These are phyloP conservation scores for Vigna mungo DNA, from an alignment of 306 rosid species.

Conservation along the genomic window DNA sequence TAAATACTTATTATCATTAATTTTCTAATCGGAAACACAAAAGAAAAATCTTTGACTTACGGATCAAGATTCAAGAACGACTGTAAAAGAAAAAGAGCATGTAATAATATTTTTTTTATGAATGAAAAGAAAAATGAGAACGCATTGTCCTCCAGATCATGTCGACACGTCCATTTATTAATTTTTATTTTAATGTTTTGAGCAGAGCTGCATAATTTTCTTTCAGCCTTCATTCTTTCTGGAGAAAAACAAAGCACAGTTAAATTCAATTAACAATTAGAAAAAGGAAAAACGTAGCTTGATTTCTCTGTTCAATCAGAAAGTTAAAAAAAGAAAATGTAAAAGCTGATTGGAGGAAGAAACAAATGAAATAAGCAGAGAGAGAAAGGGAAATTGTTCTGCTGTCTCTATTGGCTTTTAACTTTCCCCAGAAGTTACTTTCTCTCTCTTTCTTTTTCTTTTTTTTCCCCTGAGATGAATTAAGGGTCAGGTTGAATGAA, in stretches of 20 bases:
- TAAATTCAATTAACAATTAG: slow-evolving; percentile 16
- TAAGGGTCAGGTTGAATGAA: slow-evolving; percentile 44
- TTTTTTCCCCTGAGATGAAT: slow-evolving; percentile 17
- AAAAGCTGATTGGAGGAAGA: slow-evolving; percentile 42
- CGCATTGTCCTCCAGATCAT: slow-evolving; percentile 2
- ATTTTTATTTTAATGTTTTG: slow-evolving; percentile 15
- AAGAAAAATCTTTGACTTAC: not conserved
- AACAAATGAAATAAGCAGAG: slow-evolving; percentile 33
- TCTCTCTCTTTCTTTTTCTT: slow-evolving; percentile 28
- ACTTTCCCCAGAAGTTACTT: slow-evolving; percentile 44
- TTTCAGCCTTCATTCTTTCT: slow-evolving; percentile 17
- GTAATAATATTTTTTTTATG: not conserved
- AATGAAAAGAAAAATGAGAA: slow-evolving; percentile 3
- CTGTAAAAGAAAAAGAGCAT: not conserved
- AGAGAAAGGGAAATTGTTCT: slow-evolving; percentile 4
- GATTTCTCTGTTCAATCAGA: slow-evolving; percentile 18
- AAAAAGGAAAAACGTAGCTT: slow-evolving; percentile 38
- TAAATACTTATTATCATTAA: too few species aligned
- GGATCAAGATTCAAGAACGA: not conserved
- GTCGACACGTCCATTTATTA: not conserved
- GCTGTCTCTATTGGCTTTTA: slow-evolving; percentile 35
- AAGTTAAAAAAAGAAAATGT: slow-evolving; percentile 7
- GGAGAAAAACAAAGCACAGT: not conserved
- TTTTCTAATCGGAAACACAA: not conserved
- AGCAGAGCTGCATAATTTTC: not conserved